Percentiles rank a stretch among this genome's conserved stretches.
Conservation (phyloP, 495 filamentous ascomycete genomes). For the Lasiosphaeria ovina region DNA sequence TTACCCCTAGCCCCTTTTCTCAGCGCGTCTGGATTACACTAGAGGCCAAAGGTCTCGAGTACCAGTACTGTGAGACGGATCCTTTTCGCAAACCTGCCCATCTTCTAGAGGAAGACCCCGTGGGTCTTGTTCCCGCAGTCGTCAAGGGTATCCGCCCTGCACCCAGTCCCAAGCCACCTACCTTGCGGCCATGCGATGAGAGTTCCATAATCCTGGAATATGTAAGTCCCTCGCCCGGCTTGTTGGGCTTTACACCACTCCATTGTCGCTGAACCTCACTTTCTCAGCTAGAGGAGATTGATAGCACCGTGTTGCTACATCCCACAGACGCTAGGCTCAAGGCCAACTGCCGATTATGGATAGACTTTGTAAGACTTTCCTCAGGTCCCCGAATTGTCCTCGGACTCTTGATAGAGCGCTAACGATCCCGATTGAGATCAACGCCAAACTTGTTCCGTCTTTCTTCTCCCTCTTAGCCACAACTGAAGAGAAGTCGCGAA, state of each 20-base stretch:
- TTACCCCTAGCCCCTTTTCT: conserved; percentile 58
- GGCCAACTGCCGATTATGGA: conserved; percentile 81
- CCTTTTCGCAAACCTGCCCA: conserved; percentile 71
- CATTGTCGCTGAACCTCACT: neutral
- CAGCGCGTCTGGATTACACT: conserved; percentile 95
- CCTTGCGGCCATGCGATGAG: conserved; percentile 52
- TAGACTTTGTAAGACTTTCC: conserved; percentile 67
- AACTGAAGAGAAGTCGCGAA: conserved; percentile 63
- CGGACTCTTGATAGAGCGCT: neutral
- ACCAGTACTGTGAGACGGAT: conserved; percentile 92
- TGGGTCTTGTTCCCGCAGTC: conserved; percentile 81
- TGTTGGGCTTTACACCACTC: neutral
- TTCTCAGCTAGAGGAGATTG: conserved; percentile 73
- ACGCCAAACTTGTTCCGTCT: conserved; percentile 73
- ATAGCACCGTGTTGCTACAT: conserved; percentile 58
- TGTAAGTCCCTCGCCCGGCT: conserved; percentile 38
- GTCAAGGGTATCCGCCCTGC: conserved; percentile 78
- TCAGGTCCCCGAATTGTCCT: neutral
- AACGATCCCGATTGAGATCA: conserved; percentile 54
- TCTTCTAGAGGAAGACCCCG: conserved; percentile 81
- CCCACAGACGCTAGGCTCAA: conserved; percentile 66
- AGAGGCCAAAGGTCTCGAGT: conserved; percentile 77
- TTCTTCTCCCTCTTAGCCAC: conserved; percentile 80
- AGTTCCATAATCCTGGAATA: conserved; percentile 90
- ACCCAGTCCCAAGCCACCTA: conserved; percentile 60